Evolutionary conservation across 202 grass and related monocot species (phyloP).

Genomic region (Saccharum hybrid): DNA sequence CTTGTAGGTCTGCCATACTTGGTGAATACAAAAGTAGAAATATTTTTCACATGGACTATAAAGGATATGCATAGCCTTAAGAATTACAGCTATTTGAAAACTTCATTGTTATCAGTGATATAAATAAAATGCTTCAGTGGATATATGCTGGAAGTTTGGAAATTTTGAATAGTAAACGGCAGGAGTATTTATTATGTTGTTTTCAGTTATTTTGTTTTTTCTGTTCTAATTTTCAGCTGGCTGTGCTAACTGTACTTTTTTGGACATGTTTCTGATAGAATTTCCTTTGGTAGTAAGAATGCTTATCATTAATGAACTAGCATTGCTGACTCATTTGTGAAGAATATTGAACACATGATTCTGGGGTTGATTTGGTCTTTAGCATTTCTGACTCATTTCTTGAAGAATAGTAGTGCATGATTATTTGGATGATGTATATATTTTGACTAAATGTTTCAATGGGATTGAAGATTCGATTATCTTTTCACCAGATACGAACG

Average conservation of each 20-base stretch:
- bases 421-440: background rate
- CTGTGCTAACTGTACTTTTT: background rate
- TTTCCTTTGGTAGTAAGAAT: background rate
- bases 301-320: background rate
- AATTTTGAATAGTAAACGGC: background rate
- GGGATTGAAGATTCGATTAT: conserved; percentile 34
- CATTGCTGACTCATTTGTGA: conserved; percentile 10
- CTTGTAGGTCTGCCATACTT: background rate
- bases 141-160: background rate
- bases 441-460: conserved; percentile 29
- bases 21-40: background rate
- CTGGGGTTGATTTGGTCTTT: background rate
- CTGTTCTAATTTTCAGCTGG: background rate
- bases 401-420: conserved; percentile 13
- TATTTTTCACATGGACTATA: background rate
- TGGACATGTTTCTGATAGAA: background rate
- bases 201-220: background rate
- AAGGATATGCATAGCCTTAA: background rate
- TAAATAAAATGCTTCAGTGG: background rate
- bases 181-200: background rate
- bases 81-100: background rate
- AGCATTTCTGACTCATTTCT: conserved; percentile 15
- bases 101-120: conserved; percentile 19
- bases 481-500: conserved; percentile 68
- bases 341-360: conserved; percentile 18